A percentile compares a stretch with the other conserved stretches of the same genome.
phyloP scores from a whole-genome alignment of 2,329 filamentous ascomycete species.

The Fusarium fujikuroi region DNA sequence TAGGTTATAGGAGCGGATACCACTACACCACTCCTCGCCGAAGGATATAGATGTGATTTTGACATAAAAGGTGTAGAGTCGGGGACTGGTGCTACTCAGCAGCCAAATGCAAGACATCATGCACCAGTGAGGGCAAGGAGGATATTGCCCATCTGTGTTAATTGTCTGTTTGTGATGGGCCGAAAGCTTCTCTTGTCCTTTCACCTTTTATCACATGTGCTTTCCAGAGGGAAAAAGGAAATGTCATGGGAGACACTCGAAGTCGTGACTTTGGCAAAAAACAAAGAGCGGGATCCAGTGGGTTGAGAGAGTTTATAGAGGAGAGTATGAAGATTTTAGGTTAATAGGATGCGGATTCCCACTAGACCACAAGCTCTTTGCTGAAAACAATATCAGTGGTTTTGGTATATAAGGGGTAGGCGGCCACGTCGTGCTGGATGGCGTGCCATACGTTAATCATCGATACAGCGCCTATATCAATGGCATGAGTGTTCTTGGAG shows the following conservation, averaged over 20 bases:
- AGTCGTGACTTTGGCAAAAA: neutral
- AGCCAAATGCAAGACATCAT: neutral
- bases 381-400: neutral
- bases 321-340: neutral
- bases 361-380: slow-evolving; percentile 8
- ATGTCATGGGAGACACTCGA: neutral
- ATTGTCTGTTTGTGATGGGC: neutral
- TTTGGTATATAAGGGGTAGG: neutral
- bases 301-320: neutral
- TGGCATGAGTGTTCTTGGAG: too few relatives aligned
- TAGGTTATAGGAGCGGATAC: neutral
- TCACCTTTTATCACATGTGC: neutral
- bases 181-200: neutral
- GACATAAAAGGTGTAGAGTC: neutral
- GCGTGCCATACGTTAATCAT: too few relatives aligned
- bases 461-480: too few relatives aligned
- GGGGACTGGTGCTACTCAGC: neutral
- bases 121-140: neutral
- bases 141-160: neutral
- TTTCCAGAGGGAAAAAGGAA: neutral
- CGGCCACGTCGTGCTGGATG: too few relatives aligned
- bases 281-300: neutral
- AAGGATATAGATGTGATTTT: neutral
- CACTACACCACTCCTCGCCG: slow-evolving; percentile 1
- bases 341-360: slow-evolving; percentile 2